These are phyloP conservation scores for Epichloe scottii DNA, from an alignment of 2,329 filamentous ascomycete species.

Conservation along the genomic window DNA sequence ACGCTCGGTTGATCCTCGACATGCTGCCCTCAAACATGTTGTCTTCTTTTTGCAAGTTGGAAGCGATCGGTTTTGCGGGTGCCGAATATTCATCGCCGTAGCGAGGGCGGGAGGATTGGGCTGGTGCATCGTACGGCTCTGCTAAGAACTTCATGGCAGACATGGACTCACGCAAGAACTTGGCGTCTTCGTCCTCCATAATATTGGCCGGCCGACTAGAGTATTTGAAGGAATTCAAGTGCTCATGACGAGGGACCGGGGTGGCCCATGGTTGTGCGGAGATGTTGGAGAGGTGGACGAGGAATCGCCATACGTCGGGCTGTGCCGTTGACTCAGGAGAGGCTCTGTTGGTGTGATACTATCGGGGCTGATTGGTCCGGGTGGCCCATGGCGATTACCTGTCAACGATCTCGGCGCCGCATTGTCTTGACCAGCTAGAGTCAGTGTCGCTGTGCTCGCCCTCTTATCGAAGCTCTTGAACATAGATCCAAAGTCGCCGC, in stretches of 20 bases:
- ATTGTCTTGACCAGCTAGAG: conserved; percentile 27
- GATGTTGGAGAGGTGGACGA: not conserved
- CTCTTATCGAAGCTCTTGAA: conserved; percentile 43
- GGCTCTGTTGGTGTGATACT: conserved; percentile 31
- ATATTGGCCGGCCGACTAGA: conserved; percentile 24
- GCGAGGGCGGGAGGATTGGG: conserved; percentile 22
- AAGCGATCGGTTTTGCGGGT: conserved; percentile 15
- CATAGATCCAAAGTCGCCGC: conserved; percentile 46
- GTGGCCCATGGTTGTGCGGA: conserved; percentile 7
- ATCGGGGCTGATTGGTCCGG: conserved; percentile 36
- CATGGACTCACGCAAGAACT: conserved; percentile 38
- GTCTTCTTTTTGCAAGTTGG: conserved; percentile 32
- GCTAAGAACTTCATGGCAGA: conserved; percentile 35
- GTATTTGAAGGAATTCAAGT: conserved; percentile 17
- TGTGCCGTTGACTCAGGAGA: conserved; percentile 35
- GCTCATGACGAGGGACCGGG: conserved; percentile 24
- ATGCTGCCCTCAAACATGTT: conserved; percentile 41
- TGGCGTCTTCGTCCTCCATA: conserved; percentile 40
- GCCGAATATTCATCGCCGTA: conserved; percentile 28
- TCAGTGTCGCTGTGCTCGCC: conserved; percentile 35
- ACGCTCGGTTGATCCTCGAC: conserved; percentile 23
- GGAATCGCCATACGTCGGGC: conserved; percentile 31
- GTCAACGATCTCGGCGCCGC: conserved; percentile 33
- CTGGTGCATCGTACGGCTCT: conserved; percentile 10
- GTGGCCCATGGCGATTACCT: conserved; percentile 28